Evolutionary conservation across 1,284 basidiomycete species (phyloP), one percentile per base, ranked within the genome.

Genomic region (Cryptococcus sp.): DNA sequence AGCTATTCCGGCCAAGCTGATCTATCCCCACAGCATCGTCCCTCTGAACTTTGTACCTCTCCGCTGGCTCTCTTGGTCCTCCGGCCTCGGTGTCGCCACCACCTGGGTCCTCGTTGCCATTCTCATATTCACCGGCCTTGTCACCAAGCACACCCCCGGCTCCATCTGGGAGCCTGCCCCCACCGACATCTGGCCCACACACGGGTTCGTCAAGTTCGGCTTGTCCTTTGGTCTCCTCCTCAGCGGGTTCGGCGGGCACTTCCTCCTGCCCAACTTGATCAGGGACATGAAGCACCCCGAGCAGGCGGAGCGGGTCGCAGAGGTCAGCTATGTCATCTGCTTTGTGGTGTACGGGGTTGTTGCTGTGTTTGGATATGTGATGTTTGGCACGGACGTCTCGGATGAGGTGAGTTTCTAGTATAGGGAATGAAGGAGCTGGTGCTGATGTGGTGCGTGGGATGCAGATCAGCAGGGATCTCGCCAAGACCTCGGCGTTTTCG

Each of bases 211-310:
- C 66, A 84, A 86, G 66, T 75, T 96, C 12, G 87, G 87, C 18
- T 64, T 89, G 36, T 84, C 88, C 11, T 88, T 93, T 70, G 94
- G 94, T 3, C 79, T 97, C 52, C 86, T 97, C 72, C 93, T 96
- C 87, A 88, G 89, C 20, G 91, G 93, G 54, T 76, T 71, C 45
- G 75, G 73, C 21, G 73, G 76, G 9, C 76, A 76, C 57, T 73
- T 70, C 44, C 66, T 76, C 11, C 69, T 77, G 37, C 73, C 73
- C 15, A 76, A 70, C 51, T 52, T 97, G 11, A 89, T 89, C 18
- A 81, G 85, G 65, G 94, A 98, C 73, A 96, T 98, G 93, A 78
- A 80, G 50, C 85, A 96, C 69, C 91, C 92, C 1, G 79, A 80
- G 42, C 81, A 87, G 65, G 97, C 95, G 68, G 69, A 70, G 46